Evolutionary conservation across 2,329 filamentous ascomycete genomes (phyloP).

Genomic region (Pseudogymnoascus sp.): DNA sequence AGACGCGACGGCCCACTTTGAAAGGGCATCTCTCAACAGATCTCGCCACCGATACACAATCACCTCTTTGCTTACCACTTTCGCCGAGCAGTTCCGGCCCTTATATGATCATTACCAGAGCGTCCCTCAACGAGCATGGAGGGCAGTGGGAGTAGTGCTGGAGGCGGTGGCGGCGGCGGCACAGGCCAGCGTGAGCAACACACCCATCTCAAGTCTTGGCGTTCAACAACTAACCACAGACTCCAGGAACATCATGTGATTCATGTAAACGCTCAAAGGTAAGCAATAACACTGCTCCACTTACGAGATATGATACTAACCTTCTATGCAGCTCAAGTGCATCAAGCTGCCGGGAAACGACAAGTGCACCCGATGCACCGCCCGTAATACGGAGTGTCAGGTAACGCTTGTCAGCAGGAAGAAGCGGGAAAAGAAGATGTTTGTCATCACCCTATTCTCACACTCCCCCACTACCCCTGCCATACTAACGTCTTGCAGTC

Average conservation of each 20-base stretch:
- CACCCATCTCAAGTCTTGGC: constrained; percentile 1
- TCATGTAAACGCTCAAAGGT: constrained; percentile 23
- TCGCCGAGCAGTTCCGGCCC: background rate
- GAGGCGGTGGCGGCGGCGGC: background rate
- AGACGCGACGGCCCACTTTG: constrained; percentile 1
- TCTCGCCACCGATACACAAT: background rate
- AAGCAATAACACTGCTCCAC: constrained; percentile 1
- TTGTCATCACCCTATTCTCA: constrained; percentile 4
- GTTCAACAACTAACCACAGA: background rate
- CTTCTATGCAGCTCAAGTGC: constrained; percentile 12
- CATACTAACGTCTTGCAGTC: background rate
- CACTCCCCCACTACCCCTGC: background rate
- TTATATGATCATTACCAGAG: background rate
- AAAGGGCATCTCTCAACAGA: background rate
- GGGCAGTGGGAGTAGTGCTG: constrained; percentile 4
- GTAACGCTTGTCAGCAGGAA: constrained; percentile 22
- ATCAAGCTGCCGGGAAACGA: constrained; percentile 19
- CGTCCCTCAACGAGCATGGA: background rate
- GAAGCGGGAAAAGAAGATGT: constrained; percentile 21
- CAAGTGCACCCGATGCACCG: constrained; percentile 19
- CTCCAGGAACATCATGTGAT: constrained; percentile 21
- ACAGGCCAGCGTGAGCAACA: constrained; percentile 3
- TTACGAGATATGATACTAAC: background rate
- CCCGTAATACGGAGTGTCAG: constrained; percentile 19
- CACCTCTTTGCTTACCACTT: background rate